These are phyloP conservation scores for Globisporangium solare DNA, from an alignment of 352 stramenopile species.

Conservation along the genomic window DNA sequence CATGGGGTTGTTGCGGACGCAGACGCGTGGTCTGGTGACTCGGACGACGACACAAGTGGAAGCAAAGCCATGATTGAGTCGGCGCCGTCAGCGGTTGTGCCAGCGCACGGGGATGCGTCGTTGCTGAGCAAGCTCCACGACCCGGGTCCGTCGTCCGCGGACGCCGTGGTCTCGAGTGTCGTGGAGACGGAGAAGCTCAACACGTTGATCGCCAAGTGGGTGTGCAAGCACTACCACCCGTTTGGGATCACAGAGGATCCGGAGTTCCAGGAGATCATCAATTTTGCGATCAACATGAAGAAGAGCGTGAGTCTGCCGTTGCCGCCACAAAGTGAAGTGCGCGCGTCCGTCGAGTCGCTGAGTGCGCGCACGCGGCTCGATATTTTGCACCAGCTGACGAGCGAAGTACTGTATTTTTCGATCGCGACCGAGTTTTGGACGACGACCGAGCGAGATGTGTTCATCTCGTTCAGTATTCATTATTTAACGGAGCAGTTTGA, in stretches of 20 bases:
- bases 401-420: constrained; percentile 42
- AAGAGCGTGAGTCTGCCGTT: constrained; percentile 23
- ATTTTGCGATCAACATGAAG: constrained; percentile 30
- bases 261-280: constrained; percentile 40
- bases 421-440: constrained; percentile 45
- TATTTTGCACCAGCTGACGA: constrained; percentile 36
- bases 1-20: too few species aligned
- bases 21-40: too few species aligned
- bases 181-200: constrained; percentile 40
- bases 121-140: constrained; percentile 1
- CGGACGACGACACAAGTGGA: too few species aligned
- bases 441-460: constrained; percentile 36
- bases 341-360: constrained; percentile 37
- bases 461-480: constrained; percentile 44
- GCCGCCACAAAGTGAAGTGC: constrained; percentile 31
- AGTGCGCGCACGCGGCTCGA: constrained; percentile 37
- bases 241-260: constrained; percentile 39
- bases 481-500: constrained; percentile 41
- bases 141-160: constrained; percentile 2
- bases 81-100: too few species aligned
- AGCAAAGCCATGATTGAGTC: too few species aligned
- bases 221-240: constrained; percentile 43
- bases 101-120: too few species aligned
- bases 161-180: constrained; percentile 19
- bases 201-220: constrained; percentile 38